phyloP scores from a whole-genome alignment of 225 moss, liverwort and hornwort species.

The Physcomitrellopsis africana region DNA sequence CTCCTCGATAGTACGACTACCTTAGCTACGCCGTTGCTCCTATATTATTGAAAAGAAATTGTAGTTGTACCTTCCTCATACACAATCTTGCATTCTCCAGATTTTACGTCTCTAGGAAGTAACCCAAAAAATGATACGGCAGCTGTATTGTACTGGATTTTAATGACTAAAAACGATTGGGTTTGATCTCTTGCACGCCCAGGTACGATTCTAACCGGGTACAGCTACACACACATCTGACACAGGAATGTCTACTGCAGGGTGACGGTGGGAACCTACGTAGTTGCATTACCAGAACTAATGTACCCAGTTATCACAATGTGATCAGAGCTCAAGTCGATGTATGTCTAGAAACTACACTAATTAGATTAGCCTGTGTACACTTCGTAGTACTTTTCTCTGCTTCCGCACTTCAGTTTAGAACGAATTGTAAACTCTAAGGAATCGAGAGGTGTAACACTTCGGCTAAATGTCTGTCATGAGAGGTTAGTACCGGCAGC shows the following conservation, averaged over 20 bases:
- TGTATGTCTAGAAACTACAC: neutral
- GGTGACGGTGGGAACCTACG: slow-evolving; percentile 12
- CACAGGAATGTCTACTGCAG: neutral
- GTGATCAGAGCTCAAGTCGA: neutral
- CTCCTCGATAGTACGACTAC: no score
- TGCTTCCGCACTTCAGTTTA: neutral
- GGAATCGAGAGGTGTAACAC: no score
- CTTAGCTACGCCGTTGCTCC: neutral
- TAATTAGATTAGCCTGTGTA: neutral
- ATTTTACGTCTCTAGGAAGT: neutral
- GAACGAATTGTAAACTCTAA: no score
- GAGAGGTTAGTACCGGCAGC: no score
- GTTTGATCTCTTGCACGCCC: slow-evolving; percentile 9
- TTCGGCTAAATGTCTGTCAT: no score
- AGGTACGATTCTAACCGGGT: slow-evolving; percentile 1
- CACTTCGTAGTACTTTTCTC: neutral
- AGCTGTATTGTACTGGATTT: neutral
- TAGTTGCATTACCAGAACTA: neutral
- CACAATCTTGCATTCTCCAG: neutral
- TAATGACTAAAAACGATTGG: neutral
- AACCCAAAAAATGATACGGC: neutral
- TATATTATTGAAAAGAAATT: neutral
- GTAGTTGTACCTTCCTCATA: neutral
- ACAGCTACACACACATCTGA: neutral
- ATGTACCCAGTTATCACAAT: neutral